Evolutionary conservation across 768 basidiomycete species (phyloP), one percentile per base, ranked within the genome.

Genomic region (Pleurotus tuoliensis): DNA sequence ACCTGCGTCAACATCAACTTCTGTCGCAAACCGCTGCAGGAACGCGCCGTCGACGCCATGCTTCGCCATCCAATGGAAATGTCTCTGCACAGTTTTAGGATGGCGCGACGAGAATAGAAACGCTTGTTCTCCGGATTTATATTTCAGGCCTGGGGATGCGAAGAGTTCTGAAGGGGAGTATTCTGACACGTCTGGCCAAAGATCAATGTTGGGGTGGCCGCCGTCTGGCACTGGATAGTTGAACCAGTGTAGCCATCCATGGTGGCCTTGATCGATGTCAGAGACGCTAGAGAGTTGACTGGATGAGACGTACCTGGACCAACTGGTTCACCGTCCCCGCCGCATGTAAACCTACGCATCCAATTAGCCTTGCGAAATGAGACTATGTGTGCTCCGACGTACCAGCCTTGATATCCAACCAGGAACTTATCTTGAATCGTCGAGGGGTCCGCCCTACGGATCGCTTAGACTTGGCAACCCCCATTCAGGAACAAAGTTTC

Each of bases 351-450:
- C 88, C 88, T 89, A 63, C 7, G 39, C 38, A 25, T 45, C 39
- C 56, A 16, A 34, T 34, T 34, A 34, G 8, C 30, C 11, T 34
- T 34, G 1, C 30, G 30, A 9, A 9, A 9, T 16, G 44, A 56
- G 7, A 13, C 9, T 20, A 34, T 13, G 12, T 58, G 20, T 18
- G 20, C 52, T 37, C 45, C 30, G 30, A 62, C 82, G 56, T 53
- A 90, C 91, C 91, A 93, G 67, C 90, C 92, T 71, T 93, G 92
- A 67, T 93, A 93, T 37, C 91, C 91, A 0, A 92, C 88, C 27
- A 94, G 70, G 62, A 92, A 83, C 65, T 93, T 94, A 72, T 90
- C 82, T 56, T 90, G 88, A 47, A 94, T 90, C 8, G 89, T 90
- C 4, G 78, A 79, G 22, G 91, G 82, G 65, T 88, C 78, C 8